phyloP scores from a whole-genome alignment of 202 grass and related monocot genomes.

The Setaria viridis region DNA sequence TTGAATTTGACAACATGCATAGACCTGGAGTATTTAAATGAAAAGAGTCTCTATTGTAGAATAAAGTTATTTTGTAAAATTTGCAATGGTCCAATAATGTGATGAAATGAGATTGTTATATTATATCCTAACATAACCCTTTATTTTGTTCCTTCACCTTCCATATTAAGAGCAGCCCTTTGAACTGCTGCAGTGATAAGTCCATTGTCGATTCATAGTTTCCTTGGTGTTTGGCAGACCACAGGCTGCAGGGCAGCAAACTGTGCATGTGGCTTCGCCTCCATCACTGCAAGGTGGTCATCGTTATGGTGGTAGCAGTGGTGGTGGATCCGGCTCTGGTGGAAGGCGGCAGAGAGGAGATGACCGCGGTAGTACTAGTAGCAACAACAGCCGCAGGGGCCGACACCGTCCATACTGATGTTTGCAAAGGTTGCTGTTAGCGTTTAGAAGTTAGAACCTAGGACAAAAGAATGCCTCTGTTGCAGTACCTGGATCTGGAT shows the following conservation, averaged over 20 bases:
- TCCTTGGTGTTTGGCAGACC: slow-evolving; percentile 38
- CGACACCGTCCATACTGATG: slow-evolving; percentile 55
- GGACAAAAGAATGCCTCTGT: neutral
- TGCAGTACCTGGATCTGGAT: no score
- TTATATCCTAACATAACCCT: neutral
- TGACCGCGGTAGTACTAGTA: slow-evolving; percentile 1
- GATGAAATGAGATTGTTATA: neutral
- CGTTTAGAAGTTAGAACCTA: slow-evolving; percentile 2
- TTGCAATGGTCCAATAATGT: neutral
- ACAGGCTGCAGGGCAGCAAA: slow-evolving; percentile 43
- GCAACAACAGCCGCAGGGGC: slow-evolving; percentile 43
- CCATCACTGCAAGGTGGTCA: slow-evolving; percentile 20
- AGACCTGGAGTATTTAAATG: neutral
- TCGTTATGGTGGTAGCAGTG: neutral
- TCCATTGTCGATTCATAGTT: slow-evolving; percentile 12
- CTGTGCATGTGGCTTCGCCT: slow-evolving; percentile 28
- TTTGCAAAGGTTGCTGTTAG: neutral
- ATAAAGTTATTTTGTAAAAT: neutral
- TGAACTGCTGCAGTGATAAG: neutral
- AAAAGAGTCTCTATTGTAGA: neutral
- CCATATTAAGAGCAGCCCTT: neutral
- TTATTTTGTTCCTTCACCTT: neutral
- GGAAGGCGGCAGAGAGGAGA: slow-evolving; percentile 47
- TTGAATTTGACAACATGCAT: neutral
- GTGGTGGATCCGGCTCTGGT: slow-evolving; percentile 29